These are phyloP conservation scores for Agaricus subrufescens DNA, from an alignment of 768 basidiomycete genomes.

Conservation along the genomic window DNA sequence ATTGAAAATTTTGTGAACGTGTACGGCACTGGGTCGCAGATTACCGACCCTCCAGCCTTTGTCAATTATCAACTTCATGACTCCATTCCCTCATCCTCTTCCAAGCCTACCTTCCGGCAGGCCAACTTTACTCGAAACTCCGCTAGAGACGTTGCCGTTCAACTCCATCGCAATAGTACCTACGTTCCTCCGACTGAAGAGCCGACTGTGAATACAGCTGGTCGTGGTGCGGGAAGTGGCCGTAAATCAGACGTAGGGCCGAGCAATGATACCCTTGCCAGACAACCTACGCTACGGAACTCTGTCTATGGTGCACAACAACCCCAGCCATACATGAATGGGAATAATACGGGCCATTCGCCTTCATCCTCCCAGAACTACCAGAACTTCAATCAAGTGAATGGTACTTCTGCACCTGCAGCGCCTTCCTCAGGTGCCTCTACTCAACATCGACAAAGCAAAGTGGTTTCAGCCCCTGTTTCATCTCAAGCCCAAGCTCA, in stretches of 20 bases:
- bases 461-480: constrained; percentile 12
- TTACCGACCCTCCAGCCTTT: constrained; percentile 85
- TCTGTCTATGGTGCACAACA: constrained; percentile 14
- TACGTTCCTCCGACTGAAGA: constrained; percentile 33
- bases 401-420: constrained; percentile 14
- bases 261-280: constrained; percentile 19
- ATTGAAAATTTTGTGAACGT: constrained; percentile 85
- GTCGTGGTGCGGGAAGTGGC: constrained; percentile 58
- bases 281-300: constrained; percentile 29
- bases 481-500: constrained; percentile 19
- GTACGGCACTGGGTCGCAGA: constrained; percentile 83
- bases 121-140: constrained; percentile 49
- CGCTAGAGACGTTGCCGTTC: constrained; percentile 29
- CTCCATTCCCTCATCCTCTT: constrained; percentile 55
- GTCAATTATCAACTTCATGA: constrained; percentile 75
- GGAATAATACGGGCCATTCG: constrained; percentile 10
- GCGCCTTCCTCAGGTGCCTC: constrained; percentile 16
- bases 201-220: constrained; percentile 54
- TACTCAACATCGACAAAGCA: constrained; percentile 20
- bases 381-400: constrained; percentile 3
- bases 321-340: constrained; percentile 27
- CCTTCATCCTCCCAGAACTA: constrained; percentile 8
- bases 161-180: constrained; percentile 8
- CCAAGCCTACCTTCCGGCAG: constrained; percentile 50
- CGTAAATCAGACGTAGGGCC: constrained; percentile 32